These are phyloP conservation scores for Phytophthora fragariae DNA, from an alignment of 352 stramenopile genomes.

Conservation along the genomic window DNA sequence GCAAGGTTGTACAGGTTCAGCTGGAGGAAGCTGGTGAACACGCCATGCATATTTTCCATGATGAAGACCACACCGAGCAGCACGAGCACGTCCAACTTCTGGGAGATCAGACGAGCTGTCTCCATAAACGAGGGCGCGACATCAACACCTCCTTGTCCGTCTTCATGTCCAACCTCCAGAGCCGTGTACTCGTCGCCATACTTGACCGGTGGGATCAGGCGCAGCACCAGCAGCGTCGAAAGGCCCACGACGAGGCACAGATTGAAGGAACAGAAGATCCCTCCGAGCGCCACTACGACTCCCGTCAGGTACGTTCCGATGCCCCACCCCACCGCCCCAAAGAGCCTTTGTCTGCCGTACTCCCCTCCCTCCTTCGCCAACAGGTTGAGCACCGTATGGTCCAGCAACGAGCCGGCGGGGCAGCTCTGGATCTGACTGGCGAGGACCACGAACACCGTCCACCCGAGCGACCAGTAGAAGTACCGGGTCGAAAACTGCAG, in stretches of 20 bases:
- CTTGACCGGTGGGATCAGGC: conserved; percentile 52
- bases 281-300: conserved; percentile 51
- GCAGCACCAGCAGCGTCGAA: conserved; percentile 60
- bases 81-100: conserved; percentile 64
- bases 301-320: conserved; percentile 65
- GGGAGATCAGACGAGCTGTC: conserved; percentile 33
- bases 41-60: conserved; percentile 79
- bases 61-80: conserved; percentile 73
- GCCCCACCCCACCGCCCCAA: conserved; percentile 71
- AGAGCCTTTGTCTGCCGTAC: conserved; percentile 81
- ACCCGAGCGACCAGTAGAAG: conserved; percentile 45
- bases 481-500: conserved; percentile 64
- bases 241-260: conserved; percentile 56
- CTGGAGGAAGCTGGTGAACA: conserved; percentile 77
- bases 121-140: conserved; percentile 54
- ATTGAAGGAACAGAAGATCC: conserved; percentile 77
- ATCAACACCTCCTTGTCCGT: neutral
- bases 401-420: conserved; percentile 63
- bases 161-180: conserved; percentile 14
- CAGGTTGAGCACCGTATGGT: conserved; percentile 71
- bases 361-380: conserved; percentile 67
- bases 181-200: conserved; percentile 34
- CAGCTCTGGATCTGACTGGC: conserved; percentile 61
- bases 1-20: conserved; percentile 86
- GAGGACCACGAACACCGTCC: conserved; percentile 53